phyloP scores from a whole-genome alignment of 495 filamentous ascomycete genomes.

The Clavariopsis aquatica region DNA sequence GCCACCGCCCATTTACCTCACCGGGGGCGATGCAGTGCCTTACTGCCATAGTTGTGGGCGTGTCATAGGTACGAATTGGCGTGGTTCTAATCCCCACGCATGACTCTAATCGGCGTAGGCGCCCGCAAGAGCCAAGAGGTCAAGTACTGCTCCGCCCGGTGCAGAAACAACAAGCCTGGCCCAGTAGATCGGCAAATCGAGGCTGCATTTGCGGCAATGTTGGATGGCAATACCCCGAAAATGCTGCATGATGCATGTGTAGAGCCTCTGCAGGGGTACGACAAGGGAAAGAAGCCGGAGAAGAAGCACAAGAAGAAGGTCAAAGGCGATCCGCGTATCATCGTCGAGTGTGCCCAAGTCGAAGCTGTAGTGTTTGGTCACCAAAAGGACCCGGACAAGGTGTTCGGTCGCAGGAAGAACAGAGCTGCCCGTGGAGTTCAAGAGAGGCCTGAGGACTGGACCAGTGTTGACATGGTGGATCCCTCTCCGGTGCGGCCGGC shows the following conservation, averaged over 20 bases:
- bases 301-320: slow-evolving; percentile 30
- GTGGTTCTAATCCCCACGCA: neutral
- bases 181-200: slow-evolving; percentile 37
- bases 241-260: neutral
- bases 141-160: slow-evolving; percentile 43
- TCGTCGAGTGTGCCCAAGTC: slow-evolving; percentile 38
- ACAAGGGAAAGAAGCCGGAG: slow-evolving; percentile 19
- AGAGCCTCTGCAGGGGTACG: neutral
- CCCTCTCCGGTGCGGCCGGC: neutral
- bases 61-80: slow-evolving; percentile 41
- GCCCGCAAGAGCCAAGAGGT: slow-evolving; percentile 33
- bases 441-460: slow-evolving; percentile 36
- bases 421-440: slow-evolving; percentile 34
- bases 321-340: slow-evolving; percentile 42
- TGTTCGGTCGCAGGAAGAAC: slow-evolving; percentile 44
- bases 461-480: slow-evolving; percentile 38
- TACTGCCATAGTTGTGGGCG: slow-evolving; percentile 51
- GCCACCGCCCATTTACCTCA: no score
- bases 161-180: slow-evolving; percentile 39
- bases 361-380: slow-evolving; percentile 45
- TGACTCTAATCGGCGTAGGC: slow-evolving; percentile 7
- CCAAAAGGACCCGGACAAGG: slow-evolving; percentile 39
- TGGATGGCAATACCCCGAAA: slow-evolving; percentile 29
- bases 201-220: slow-evolving; percentile 33
- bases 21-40: slow-evolving; percentile 36